phyloP scores from a whole-genome alignment of 1,139 yeast species.

The Yamadazyma songkhlaensis region DNA sequence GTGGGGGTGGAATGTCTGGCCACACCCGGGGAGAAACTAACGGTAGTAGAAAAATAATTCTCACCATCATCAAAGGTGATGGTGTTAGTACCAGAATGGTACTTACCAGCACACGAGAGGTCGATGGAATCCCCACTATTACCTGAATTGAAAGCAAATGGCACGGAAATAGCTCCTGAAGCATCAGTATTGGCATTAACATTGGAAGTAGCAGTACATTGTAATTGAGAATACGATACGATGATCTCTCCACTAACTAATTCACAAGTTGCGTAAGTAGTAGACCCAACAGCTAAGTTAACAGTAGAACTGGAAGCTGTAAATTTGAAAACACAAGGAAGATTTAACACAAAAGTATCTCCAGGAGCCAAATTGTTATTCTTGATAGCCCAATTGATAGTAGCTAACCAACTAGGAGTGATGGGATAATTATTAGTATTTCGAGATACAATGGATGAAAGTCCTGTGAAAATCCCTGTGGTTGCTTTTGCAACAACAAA shows the following conservation, averaged over 20 bases:
- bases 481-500: conserved; percentile 2
- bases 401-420: conserved; percentile 24
- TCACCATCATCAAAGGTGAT: conserved; percentile 29
- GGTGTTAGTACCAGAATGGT: conserved; percentile 22
- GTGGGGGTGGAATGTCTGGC: not conserved
- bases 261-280: conserved; percentile 25
- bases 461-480: conserved; percentile 5
- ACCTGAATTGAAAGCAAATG: conserved; percentile 28
- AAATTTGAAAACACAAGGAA: conserved; percentile 33
- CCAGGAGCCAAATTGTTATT: conserved; percentile 22
- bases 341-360: conserved; percentile 28
- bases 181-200: conserved; percentile 15
- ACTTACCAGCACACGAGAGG: conserved; percentile 18
- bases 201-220: conserved; percentile 20
- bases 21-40: conserved; percentile 2
- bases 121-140: conserved; percentile 18
- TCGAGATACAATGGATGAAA: not conserved
- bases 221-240: conserved; percentile 21
- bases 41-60: conserved; percentile 12
- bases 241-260: conserved; percentile 21
- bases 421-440: conserved; percentile 11
- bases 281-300: conserved; percentile 16
- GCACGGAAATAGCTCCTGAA: conserved; percentile 23
- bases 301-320: conserved; percentile 17
- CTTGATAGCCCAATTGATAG: conserved; percentile 23